Base-by-base conservation (phyloP, 78 protist genomes). In the Dictyostelium brefeldianum region DNA sequence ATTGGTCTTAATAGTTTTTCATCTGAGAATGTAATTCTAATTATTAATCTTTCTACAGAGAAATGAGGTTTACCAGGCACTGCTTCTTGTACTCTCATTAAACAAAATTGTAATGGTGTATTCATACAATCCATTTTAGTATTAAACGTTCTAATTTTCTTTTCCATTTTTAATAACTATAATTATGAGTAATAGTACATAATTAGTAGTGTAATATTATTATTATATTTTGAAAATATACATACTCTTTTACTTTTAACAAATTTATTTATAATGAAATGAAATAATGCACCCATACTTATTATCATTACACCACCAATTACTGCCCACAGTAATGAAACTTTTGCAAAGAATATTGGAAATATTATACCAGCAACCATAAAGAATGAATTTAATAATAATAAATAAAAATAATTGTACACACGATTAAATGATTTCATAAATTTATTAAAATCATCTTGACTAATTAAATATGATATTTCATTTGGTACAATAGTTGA, bases 71-170 rank as follows among this genome's bases (percentile, higher is more conserved):
- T 67, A 17, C 75, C 75, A 15, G 75, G 75, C 5, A 67, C 75
- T 29, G 75, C 75, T 67, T 67, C 75, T 67, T 67, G 75, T 15
- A 67, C 75, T 31, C 75, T 67, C 75, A 67, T 67, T 67, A 67
- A 31, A 67, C 75, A 67, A 31, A 67, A 67, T 67, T 67, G 75
- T 67, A 67, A 67, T 5, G 75, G 75, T 17, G 18, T 20, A 25
- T n/a, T 27, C 1, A 67, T 31, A 14, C 47, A 67, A 67, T 67
- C 75, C 75, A 67, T 67, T 67, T 67, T 67, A 12, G 29, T 29
- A 31, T 67, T 67, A 15, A 67, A 67, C 3, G 15, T 27, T 65
- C 48, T 31, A 12, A 67, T 17, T 31, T 31, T 67, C 17, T 67
- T 67, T 29, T 67, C 75, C 75, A 67, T 67, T 67, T 29, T 4